Evolutionary conservation across 768 basidiomycete species (phyloP), one percentile per base, ranked within the genome.

Genomic region (Trametes sanguinea): DNA sequence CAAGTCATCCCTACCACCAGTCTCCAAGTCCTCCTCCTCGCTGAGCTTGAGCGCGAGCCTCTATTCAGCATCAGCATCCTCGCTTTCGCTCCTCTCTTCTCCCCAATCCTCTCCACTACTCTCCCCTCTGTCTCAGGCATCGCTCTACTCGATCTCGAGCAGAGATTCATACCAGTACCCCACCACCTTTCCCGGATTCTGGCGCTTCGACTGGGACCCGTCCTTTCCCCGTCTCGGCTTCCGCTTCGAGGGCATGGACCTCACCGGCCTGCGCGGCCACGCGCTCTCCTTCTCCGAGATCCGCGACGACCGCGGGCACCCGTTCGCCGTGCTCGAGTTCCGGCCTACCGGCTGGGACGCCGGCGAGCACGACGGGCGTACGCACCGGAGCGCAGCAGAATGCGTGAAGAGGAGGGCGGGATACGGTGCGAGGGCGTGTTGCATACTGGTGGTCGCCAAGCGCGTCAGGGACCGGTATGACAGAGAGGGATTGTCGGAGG

Each of bases 161-260:
- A 30, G 16, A 32, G 22, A 27, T 10, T 11, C 48, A 14, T n/a
- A 13, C 4, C 13, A 14, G 13, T 48, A 27, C 17, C 30, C 17
- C 48, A n/a, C 53, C 3, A 39, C 29, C n/a, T 9, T 50, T 16
- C 50, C 50, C 30, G 44, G 56, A 51, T 54, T 52, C 57, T 63
- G 62, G 62, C 62, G 62, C 22, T 58, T 63, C 62, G 56, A 63
- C 52, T 63, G 62, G 62, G 57, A 63, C 52, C 44, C 40, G 37
- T 42, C 56, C 39, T 57, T 59, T 57, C 62, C 62, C n/a, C 62
- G 56, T 8, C 52, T 63, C 30, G 62, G 62, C 27, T 63, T 58
- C 57, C 62, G 52, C 57, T 58, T 63, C 62, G 62, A 63, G 46
- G 62, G 62, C 56, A 57, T 58, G 56, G 62, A 63, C 57, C 40